Percentiles rank a stretch among this genome's conserved stretches.
Evolutionary conservation across 1,284 basidiomycete genomes (phyloP).

Genomic region (Mrakiaceae sp.): DNA sequence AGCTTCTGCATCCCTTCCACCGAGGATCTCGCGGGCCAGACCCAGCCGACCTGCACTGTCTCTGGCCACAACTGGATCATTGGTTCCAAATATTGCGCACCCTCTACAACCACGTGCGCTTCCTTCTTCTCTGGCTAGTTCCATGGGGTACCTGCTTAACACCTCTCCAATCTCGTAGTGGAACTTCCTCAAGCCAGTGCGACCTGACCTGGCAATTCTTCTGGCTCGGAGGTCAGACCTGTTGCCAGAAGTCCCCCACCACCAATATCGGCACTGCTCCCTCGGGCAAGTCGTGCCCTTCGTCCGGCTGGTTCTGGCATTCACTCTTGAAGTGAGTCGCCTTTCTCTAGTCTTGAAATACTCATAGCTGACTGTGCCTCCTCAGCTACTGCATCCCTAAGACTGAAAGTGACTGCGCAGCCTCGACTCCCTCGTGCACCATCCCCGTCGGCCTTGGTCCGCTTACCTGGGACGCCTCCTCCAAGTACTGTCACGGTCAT

Average conservation of each 20-base stretch:
- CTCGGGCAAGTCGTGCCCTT: neutral
- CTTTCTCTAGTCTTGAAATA: neutral
- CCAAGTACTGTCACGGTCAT: constrained; percentile 5
- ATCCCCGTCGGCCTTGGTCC: neutral
- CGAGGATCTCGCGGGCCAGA: neutral
- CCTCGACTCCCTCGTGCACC: neutral
- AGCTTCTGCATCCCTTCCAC: too few relatives aligned
- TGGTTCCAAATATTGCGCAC: neutral
- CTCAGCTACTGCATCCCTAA: constrained; percentile 2
- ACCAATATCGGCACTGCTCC: neutral
- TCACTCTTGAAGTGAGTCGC: neutral
- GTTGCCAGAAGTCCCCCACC: neutral
- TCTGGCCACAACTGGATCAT: constrained; percentile 6
- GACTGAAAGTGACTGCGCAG: neutral
- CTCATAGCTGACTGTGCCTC: neutral
- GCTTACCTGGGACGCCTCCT: neutral
- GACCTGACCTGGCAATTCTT: neutral
- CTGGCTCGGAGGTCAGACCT: constrained; percentile 1
- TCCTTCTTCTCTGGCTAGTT: neutral
- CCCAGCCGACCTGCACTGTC: neutral
- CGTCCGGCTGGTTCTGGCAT: constrained; percentile 1
- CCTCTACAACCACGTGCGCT: neutral
- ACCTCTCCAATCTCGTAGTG: neutral
- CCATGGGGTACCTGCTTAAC: neutral
- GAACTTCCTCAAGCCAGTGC: neutral